Evolutionary conservation across 225 moss, liverwort and hornwort species (phyloP), one percentile per base, ranked within the genome.

Genomic region (Climacium dendroides): DNA sequence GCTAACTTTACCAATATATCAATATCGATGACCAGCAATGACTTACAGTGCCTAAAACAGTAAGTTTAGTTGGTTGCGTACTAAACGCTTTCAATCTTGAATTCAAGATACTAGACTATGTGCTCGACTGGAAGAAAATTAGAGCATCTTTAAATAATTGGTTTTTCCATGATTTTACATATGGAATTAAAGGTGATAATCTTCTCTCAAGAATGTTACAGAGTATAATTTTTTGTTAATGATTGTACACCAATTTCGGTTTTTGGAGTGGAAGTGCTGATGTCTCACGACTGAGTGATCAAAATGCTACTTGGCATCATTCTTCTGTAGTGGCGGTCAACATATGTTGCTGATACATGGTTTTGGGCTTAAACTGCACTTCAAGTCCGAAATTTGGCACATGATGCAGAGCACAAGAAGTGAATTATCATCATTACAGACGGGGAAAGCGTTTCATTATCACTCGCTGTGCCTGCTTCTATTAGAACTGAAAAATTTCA

Each of bases 351-450:
- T 35, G 64, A 35, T 67, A 65, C 50, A 74, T 71, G 45, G 29
- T 59, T 39, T 61, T 67, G 30, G 59, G 57, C 85, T 69, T 85
- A 58, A 64, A 47, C 39, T 53, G 65, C 91, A 65, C 90, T 92
- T 50, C 75, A 82, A 81, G 87, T 50, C 39, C 59, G 88, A 83
- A 89, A 89, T 80, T 57, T 91, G 84, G 74, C 89, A 84, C 84
- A 91, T 35, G 85, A 84, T 71, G 87, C 79, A 54, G 87, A 94
- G 50, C 89, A 89, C 39, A 87, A 90, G 55, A 88, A 92, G 87
- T 87, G 61, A 65, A 75, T 92, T 26, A 76, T 91, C 85, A 90
- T 93, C 71, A 76, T 95, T 23, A 81, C 91, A 28, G 79, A 92
- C 73, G 35, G 86, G 91, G 95, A 90, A 89, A 89, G 87, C 77